Evolutionary conservation across 2,329 filamentous ascomycete genomes (phyloP), one percentile per base, ranked within the genome.

Genomic region (Colletotrichum endophyticum): DNA sequence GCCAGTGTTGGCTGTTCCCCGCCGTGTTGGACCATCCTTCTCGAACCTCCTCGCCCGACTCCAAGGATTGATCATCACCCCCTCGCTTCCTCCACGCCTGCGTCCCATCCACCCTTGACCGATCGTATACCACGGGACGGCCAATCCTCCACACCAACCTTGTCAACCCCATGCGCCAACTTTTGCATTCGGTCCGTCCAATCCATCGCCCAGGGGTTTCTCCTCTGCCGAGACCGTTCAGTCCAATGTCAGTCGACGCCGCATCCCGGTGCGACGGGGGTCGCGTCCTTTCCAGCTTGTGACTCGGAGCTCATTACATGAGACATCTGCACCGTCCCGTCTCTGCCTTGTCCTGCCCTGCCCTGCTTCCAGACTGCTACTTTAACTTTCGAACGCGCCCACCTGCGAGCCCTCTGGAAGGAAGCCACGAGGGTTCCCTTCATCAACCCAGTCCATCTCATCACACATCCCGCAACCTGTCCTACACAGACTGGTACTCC

Each of bases 121-220:
- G 53, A 57, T 73, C 62, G 34, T 19, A 53, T 57, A 53, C 70
- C 63, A 73, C 32, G 63, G 63, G 70, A 73, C 34, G 22, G 63
- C 61, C 63, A 73, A 49, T 68, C 73, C 73, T 76, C 73, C 73
- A 73, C 70, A 64, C 57, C 25, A 68, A 73, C 73, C 73, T 64
- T 59, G 70, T 36, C 57, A 57, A 76, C 70, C 70, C 70, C 56
- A 73, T 73, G 73, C 64, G 73, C 70, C 73, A 76, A 76, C 64
- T 69, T 70, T 73, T 73, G 73, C 63, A 73, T 73, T 76, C 73
- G 73, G 73, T 73, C 73, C 73, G 73, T 76, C 70, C 73, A 68
- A 59, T 64, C 63, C 62, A 36, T 72, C 73, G 27, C 12, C 63
- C 70, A 59, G 39, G 72, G 63, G 32, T 19, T 44, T 27, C 56